Conservation (phyloP, 2,329 filamentous ascomycete genomes). For the Trichoderma sp. region DNA sequence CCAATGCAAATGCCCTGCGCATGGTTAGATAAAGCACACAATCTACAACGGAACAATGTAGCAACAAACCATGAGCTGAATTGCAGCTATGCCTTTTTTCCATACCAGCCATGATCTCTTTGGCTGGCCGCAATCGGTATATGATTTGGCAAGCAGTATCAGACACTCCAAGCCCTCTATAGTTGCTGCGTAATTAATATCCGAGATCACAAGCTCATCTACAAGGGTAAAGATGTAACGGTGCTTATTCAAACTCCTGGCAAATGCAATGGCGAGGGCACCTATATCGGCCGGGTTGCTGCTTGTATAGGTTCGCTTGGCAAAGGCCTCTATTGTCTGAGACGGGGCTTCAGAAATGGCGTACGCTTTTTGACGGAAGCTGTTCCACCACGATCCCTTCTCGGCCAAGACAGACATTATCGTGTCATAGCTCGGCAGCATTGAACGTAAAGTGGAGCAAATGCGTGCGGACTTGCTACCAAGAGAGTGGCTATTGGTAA, state of each 20-base stretch:
- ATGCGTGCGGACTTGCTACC: constrained; percentile 13
- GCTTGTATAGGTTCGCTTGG: constrained; percentile 42
- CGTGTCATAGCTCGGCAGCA: constrained; percentile 32
- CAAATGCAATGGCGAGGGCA: constrained; percentile 44
- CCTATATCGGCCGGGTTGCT: constrained; percentile 46
- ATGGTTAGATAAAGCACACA: neutral
- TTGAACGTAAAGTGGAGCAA: constrained; percentile 30
- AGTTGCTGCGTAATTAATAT: constrained; percentile 46
- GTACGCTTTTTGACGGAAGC: constrained; percentile 47
- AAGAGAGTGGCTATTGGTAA: neutral
- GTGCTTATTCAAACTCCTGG: constrained; percentile 40
- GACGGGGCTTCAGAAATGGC: constrained; percentile 40
- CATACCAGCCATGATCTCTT: constrained; percentile 48
- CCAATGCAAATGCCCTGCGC: constrained; percentile 23
- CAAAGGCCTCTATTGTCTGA: constrained; percentile 43
- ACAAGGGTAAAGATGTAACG: constrained; percentile 41
- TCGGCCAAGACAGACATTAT: constrained; percentile 31
- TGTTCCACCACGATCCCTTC: constrained; percentile 47
- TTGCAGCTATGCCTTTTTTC: constrained; percentile 47
- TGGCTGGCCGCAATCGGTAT: constrained; percentile 50
- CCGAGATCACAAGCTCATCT: constrained; percentile 46
- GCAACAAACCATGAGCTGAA: constrained; percentile 47
- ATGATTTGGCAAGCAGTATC: constrained; percentile 48
- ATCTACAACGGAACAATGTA: neutral
- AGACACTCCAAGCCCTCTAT: constrained; percentile 50